Evolutionary conservation across 305 asterid genomes (phyloP).

Genomic region (Fraxinus sp.): DNA sequence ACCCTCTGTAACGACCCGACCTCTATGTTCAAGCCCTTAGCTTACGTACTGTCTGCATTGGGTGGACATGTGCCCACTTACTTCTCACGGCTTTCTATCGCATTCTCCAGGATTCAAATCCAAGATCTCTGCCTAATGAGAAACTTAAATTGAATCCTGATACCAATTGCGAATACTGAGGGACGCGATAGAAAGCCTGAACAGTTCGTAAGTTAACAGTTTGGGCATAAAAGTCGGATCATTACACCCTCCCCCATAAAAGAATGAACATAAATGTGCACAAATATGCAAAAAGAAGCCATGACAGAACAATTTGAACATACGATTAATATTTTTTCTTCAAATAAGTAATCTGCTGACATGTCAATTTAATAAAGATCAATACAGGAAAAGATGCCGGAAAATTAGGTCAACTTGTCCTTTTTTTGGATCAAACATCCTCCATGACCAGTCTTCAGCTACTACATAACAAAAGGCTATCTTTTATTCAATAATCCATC

Average conservation of each 20-base stretch:
- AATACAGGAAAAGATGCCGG: background rate
- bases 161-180: no score
- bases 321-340: background rate
- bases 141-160: no score
- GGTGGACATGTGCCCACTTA: no score
- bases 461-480: slow-evolving; percentile 13
- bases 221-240: no score
- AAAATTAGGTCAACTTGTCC: slow-evolving; percentile 4
- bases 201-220: no score
- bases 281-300: slow-evolving; percentile 23
- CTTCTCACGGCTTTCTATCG: no score
- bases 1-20: background rate
- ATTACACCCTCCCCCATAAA: slow-evolving; percentile 9
- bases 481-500: slow-evolving; percentile 2
- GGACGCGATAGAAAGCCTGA: no score
- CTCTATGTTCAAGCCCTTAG: no score
- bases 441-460: slow-evolving; percentile 5
- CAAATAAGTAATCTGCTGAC: slow-evolving; percentile 1
- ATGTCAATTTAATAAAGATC: slow-evolving; percentile 10
- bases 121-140: no score
- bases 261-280: slow-evolving; percentile 7
- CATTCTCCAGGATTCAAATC: no score
- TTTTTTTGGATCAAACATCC: slow-evolving; percentile 2
- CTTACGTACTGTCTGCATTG: no score
- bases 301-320: slow-evolving; percentile 19